Percentiles rank a stretch among this genome's conserved stretches.
Conservation (phyloP, 1,139 yeast species). For the Debaryomyces robertsiae region DNA sequence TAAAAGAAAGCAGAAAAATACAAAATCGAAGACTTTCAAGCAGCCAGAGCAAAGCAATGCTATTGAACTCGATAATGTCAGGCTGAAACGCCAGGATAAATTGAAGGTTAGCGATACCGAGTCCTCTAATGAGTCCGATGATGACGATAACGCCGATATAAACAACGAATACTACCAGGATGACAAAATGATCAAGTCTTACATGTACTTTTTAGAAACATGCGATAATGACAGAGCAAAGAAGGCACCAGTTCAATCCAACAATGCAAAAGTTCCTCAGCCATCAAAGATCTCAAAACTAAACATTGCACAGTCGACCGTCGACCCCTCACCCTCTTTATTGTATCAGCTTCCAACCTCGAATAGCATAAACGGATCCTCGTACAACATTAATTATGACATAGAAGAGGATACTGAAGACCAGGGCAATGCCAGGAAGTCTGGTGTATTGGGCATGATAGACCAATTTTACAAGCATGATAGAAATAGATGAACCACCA, state of each 20-base stretch:
- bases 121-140: slow-evolving; percentile 15
- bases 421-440: slow-evolving; percentile 31
- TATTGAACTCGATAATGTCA: slow-evolving; percentile 19
- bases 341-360: slow-evolving; percentile 12
- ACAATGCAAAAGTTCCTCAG: neutral
- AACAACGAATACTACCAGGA: slow-evolving; percentile 50
- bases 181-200: slow-evolving; percentile 91
- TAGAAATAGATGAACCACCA: slow-evolving; percentile 22
- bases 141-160: slow-evolving; percentile 39
- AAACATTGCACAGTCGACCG: slow-evolving; percentile 8
- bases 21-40: slow-evolving; percentile 8
- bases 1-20: slow-evolving; percentile 22
- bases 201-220: slow-evolving; percentile 81
- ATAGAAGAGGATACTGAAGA: slow-evolving; percentile 38
- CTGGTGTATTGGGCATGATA: slow-evolving; percentile 81
- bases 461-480: slow-evolving; percentile 79
- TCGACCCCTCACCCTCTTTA: slow-evolving; percentile 14
- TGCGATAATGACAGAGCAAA: slow-evolving; percentile 43
- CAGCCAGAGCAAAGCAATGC: slow-evolving; percentile 10
- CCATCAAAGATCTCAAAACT: slow-evolving; percentile 7
- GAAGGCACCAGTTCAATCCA: slow-evolving; percentile 1
- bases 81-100: slow-evolving; percentile 11
- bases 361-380: slow-evolving; percentile 28
- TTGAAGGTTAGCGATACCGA: slow-evolving; percentile 12
- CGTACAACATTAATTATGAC: slow-evolving; percentile 33